Conservation (phyloP, 139 green algal species). For the Nannochloris sp. region DNA sequence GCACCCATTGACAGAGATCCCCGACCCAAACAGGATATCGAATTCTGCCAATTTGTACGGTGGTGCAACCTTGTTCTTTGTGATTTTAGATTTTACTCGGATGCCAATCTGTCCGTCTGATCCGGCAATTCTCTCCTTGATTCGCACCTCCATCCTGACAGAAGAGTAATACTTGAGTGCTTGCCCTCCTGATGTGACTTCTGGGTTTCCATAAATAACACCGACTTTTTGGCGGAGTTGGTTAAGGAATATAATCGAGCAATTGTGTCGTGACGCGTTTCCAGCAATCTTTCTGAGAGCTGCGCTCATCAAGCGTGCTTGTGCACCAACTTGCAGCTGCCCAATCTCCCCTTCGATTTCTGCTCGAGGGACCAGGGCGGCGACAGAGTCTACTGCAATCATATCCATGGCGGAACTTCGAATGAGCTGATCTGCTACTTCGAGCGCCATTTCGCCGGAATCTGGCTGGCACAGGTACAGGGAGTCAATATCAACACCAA, state of each 20-base stretch:
- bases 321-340: slow-evolving; percentile 53
- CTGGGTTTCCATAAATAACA: slow-evolving; percentile 86
- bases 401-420: slow-evolving; percentile 64
- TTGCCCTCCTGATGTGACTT: slow-evolving; percentile 85
- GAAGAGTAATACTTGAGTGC: slow-evolving; percentile 91
- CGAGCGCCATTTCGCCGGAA: slow-evolving; percentile 70
- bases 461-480: slow-evolving; percentile 70
- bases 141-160: slow-evolving; percentile 54
- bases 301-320: slow-evolving; percentile 90
- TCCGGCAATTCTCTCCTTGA: slow-evolving; percentile 54
- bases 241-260: slow-evolving; percentile 90
- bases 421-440: slow-evolving; percentile 76
- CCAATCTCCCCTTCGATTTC: slow-evolving; percentile 94
- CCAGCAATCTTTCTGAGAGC: slow-evolving; percentile 81
- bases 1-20: slow-evolving; percentile 49
- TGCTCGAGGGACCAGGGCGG: slow-evolving; percentile 72
- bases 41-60: slow-evolving; percentile 72
- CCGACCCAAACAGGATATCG: slow-evolving; percentile 77
- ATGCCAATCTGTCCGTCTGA: slow-evolving; percentile 47
- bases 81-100: slow-evolving; percentile 45
- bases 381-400: slow-evolving; percentile 87
- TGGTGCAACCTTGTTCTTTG: slow-evolving; percentile 91
- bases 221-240: slow-evolving; percentile 88
- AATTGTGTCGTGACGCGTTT: slow-evolving; percentile 64
- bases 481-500: slow-evolving; percentile 59